Base-by-base conservation (phyloP, 176 grass and related monocot genomes). In the Bonia amplexicaulis region DNA sequence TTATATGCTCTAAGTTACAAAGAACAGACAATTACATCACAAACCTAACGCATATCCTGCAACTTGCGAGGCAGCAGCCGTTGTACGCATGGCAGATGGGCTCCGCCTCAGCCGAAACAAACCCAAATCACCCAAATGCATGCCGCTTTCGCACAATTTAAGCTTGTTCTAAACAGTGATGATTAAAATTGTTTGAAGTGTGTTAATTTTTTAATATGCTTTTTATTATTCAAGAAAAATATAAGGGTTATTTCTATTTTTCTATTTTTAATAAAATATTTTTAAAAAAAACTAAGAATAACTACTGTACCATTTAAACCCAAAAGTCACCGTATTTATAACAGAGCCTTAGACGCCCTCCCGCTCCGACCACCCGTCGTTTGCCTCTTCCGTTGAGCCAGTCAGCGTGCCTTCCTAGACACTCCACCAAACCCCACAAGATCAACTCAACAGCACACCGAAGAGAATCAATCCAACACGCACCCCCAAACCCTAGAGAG, bases 331-430 rank as follows among this genome's bases (percentile, higher is more conserved):
- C 35, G 35, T 5, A 37, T 37, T 37, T 37, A 37, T 37, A 0
- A 37, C 35, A 37, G 33, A 35, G 35, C 35, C 35, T 33, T 2
- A 33, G 83, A 84, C 49, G 27, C 57, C 71, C 55, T 26, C 5
- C 29, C 0, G 11, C 67, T 16, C 3, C 78, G 68, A 65, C 73
- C 49, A 57, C n/a, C n/a, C n/a, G n/a, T n/a, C n/a, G n/a, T n/a
- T n/a, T n/a, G n/a, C 59, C 25, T 20, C 27, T 68, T 66, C 53
- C 61, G 73, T 86, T 89, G 86, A 84, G 79, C 20, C 58, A n/a
- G 67, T 92, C 81, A 71, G 52, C 31, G 16, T 73, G 7, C 66
- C 82, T 78, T 17, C 37, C 37, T 23, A 20, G 86, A 88, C 77
- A n/a, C 26, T 27, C 66, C 79, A 83, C 84, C 79, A 27, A 82